Conservation (phyloP, 306 rosid species). For the Prunus dulcis region DNA sequence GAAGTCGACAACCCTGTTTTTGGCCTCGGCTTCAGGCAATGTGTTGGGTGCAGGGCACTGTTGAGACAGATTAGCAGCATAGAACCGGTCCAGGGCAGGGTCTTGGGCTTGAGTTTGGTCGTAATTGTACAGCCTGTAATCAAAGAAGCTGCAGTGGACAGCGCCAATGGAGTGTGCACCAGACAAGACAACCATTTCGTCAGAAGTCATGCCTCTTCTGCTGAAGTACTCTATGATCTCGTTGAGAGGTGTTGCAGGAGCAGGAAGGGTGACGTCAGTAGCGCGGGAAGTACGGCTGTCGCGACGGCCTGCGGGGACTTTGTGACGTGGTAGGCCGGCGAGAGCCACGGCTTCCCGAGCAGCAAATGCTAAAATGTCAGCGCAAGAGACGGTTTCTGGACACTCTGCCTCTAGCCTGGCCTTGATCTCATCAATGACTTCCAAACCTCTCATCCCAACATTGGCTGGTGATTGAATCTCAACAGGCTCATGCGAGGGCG, state of each 20-base stretch:
- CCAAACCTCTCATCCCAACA: slow-evolving; percentile 39
- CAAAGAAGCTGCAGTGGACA: slow-evolving; percentile 36
- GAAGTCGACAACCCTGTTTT: slow-evolving; percentile 19
- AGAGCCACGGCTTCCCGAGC: slow-evolving; percentile 32
- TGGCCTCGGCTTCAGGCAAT: not conserved
- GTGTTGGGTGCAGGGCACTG: slow-evolving; percentile 20
- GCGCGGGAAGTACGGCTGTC: slow-evolving; percentile 47
- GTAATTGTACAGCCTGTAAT: slow-evolving; percentile 31
- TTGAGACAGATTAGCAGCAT: slow-evolving; percentile 6
- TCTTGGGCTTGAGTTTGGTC: slow-evolving; percentile 15
- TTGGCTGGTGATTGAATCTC: slow-evolving; percentile 53
- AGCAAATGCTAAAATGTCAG: slow-evolving; percentile 53
- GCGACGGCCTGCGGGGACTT: slow-evolving; percentile 42
- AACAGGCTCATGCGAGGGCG: slow-evolving; percentile 25
- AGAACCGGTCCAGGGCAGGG: slow-evolving; percentile 8
- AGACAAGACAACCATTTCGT: slow-evolving; percentile 47
- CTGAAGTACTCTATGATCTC: slow-evolving; percentile 22
- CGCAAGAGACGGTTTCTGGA: slow-evolving; percentile 59
- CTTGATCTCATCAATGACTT: slow-evolving; percentile 59
- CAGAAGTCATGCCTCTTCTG: slow-evolving; percentile 32
- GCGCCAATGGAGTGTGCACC: slow-evolving; percentile 71
- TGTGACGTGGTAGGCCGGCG: slow-evolving; percentile 30
- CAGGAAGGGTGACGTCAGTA: slow-evolving; percentile 24
- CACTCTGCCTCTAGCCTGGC: slow-evolving; percentile 40
- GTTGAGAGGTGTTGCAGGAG: slow-evolving; percentile 22